These are phyloP conservation scores for Chlorella ohadii DNA, from an alignment of 139 green algal genomes.

Conservation along the genomic window DNA sequence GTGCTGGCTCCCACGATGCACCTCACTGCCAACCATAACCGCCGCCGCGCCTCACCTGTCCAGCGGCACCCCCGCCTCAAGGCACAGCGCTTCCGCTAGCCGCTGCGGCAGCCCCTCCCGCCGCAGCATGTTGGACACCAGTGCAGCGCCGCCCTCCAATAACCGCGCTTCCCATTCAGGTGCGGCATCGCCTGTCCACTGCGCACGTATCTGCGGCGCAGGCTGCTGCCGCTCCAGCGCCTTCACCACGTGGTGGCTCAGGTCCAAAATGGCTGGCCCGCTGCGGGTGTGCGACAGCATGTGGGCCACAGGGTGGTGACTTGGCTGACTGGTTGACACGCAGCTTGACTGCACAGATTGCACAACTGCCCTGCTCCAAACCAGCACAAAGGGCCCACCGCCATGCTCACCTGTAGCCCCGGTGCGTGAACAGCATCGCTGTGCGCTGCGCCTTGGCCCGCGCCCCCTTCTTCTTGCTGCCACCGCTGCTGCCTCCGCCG, in stretches of 20 bases:
- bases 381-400: no score
- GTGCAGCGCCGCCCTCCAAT: conserved; percentile 40
- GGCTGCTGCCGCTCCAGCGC: conserved; percentile 39
- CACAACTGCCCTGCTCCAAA: no score
- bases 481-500: conserved; percentile 23
- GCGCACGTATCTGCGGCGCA: conserved; percentile 45
- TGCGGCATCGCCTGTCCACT: conserved; percentile 69
- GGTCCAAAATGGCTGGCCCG: conserved; percentile 86
- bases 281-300: no score
- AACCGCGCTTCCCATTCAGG: conserved; percentile 67
- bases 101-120: conserved; percentile 68
- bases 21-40: no score
- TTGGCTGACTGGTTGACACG: no score
- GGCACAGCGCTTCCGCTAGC: conserved; percentile 78
- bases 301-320: no score
- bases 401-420: conserved; percentile 51
- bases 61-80: conserved; percentile 54
- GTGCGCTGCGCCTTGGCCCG: conserved; percentile 56
- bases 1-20: no score
- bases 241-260: conserved; percentile 75
- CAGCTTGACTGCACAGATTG: no score
- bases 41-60: not conserved
- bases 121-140: conserved; percentile 60
- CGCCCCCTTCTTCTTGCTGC: conserved; percentile 43
- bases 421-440: conserved; percentile 91